These are phyloP conservation scores for Endothia cerciana DNA, from an alignment of 2,329 filamentous ascomycete genomes.

Conservation along the genomic window DNA sequence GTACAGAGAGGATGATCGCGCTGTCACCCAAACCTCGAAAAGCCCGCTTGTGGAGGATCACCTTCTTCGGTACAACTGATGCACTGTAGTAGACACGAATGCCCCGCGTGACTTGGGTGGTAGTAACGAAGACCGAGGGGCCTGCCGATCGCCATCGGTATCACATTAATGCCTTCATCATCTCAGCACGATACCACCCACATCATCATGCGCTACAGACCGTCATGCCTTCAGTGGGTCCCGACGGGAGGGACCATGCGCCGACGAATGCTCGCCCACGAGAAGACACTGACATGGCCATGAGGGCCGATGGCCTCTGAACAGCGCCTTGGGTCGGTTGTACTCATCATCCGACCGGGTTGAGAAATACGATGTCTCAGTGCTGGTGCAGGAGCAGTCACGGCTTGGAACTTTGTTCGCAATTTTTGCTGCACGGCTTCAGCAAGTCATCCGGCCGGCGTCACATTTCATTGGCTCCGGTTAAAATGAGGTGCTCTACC, in stretches of 20 bases:
- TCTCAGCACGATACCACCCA: conserved; percentile 20
- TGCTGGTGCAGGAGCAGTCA: not conserved
- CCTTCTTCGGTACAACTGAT: not conserved
- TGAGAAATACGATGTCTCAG: conserved; percentile 3
- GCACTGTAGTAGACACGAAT: not conserved
- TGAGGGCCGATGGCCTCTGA: not conserved
- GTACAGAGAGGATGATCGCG: not conserved
- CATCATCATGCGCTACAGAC: conserved; percentile 18
- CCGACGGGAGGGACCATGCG: not conserved
- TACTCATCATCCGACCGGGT: not conserved
- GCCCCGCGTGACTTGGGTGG: not conserved
- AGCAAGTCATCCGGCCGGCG: conserved; percentile 21
- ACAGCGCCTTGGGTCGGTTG: not conserved
- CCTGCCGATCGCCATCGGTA: conserved; percentile 15
- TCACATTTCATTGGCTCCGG: conserved; percentile 23
- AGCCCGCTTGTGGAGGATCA: not conserved
- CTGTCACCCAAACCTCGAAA: not conserved
- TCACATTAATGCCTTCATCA: conserved; percentile 17
- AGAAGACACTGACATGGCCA: not conserved
- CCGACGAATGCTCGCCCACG: not conserved
- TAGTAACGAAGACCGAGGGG: conserved; percentile 2
- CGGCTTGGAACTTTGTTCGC: conserved; percentile 21
- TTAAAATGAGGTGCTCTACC: conserved; percentile 5
- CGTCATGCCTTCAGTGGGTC: conserved; percentile 1
- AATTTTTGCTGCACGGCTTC: conserved; percentile 19